phyloP scores from a whole-genome alignment of 805 yeast genomes.

The Metschnikowia arizonensis region DNA sequence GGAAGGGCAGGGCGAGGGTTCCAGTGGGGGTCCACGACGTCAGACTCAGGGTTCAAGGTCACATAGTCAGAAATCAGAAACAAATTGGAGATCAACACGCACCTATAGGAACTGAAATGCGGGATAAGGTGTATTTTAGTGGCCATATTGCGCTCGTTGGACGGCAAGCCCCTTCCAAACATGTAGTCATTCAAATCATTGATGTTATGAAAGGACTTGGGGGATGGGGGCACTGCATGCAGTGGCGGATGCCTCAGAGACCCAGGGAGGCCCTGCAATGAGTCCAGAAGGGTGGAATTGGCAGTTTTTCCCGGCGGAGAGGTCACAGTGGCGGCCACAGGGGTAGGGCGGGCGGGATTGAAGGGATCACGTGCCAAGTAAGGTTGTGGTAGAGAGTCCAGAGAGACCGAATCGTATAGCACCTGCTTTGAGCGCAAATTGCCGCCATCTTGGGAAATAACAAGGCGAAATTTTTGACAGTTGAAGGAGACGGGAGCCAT shows the following conservation, averaged over 20 bases:
- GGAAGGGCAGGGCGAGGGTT: constrained; percentile 40
- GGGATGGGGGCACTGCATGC: not conserved
- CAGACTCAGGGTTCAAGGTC: constrained; percentile 5
- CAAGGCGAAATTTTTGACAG: constrained; percentile 35
- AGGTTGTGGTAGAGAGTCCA: constrained; percentile 18
- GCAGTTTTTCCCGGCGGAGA: no score
- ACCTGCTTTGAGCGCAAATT: constrained; percentile 44
- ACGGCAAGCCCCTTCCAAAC: constrained; percentile 56
- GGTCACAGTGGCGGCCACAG: not conserved
- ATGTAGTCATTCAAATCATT: constrained; percentile 48
- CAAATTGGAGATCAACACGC: constrained; percentile 44
- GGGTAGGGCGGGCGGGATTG: not conserved
- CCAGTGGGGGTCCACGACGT: constrained; percentile 28
- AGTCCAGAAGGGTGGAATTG: not conserved
- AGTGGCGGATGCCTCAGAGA: constrained; percentile 1
- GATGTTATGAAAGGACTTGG: constrained; percentile 36
- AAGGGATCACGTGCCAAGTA: not conserved
- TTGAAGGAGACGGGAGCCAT: constrained; percentile 20
- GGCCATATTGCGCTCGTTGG: constrained; percentile 40
- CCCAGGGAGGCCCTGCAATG: not conserved
- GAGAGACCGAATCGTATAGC: constrained; percentile 44
- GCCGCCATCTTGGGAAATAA: constrained; percentile 52
- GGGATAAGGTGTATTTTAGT: constrained; percentile 50
- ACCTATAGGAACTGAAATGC: constrained; percentile 27
- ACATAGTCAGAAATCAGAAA: constrained; percentile 35